Conservation (phyloP, 495 filamentous ascomycete genomes). For the Aspergillus wentii region DNA sequence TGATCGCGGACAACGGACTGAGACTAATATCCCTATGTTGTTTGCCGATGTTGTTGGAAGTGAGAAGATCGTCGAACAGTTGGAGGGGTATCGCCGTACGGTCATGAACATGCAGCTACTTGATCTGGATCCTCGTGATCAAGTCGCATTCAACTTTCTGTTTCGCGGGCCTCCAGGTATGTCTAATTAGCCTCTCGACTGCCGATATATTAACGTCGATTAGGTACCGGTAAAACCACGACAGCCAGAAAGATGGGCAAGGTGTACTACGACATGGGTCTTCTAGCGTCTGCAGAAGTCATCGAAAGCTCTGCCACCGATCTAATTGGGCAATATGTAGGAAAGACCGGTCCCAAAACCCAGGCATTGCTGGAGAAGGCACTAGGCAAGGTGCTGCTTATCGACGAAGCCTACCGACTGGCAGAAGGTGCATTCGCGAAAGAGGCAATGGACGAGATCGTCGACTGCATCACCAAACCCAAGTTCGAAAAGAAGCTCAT, state of each 20-base stretch:
- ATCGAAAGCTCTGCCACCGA: conserved; percentile 59
- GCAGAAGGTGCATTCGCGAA: conserved; percentile 52
- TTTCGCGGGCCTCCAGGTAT: conserved; percentile 61
- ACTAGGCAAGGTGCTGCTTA: conserved; percentile 56
- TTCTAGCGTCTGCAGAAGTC: conserved; percentile 50
- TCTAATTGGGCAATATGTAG: conserved; percentile 53
- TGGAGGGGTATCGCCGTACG: conserved; percentile 56
- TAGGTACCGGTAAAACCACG: conserved; percentile 71
- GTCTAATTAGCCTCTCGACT: background rate
- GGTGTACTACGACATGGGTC: conserved; percentile 68
- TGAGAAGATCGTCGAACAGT: conserved; percentile 52
- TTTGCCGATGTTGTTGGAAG: conserved; percentile 66
- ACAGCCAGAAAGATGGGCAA: conserved; percentile 69
- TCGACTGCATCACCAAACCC: conserved; percentile 62
- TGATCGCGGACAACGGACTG: conserved; percentile 45
- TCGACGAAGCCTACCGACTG: conserved; percentile 60
- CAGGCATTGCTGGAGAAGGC: conserved; percentile 29
- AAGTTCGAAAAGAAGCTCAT: conserved; percentile 60
- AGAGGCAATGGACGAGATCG: conserved; percentile 71
- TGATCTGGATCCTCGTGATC: conserved; percentile 51
- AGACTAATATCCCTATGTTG: conserved; percentile 48
- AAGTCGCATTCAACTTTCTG: conserved; percentile 58
- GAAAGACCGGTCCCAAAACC: conserved; percentile 46
- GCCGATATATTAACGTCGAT: background rate
- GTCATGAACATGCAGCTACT: conserved; percentile 44